Evolutionary conservation across 78 protist genomes (phyloP).

Genomic region (Speleostelium caveatum): DNA sequence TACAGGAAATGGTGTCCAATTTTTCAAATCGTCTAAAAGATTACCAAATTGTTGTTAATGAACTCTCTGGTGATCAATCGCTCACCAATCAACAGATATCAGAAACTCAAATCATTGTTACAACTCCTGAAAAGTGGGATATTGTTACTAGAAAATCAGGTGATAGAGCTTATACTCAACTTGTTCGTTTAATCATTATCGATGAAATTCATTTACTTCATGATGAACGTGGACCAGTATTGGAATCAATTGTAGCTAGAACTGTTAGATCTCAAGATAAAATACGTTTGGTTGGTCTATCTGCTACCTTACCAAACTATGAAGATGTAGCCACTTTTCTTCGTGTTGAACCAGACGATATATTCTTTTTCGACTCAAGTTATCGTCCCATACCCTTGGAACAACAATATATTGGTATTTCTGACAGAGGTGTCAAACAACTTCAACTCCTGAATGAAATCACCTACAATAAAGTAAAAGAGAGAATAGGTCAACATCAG

Average conservation of each 20-base stretch:
- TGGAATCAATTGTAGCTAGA: conserved; percentile 97
- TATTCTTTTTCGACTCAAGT: conserved; percentile 94
- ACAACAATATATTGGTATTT: conserved; percentile 96
- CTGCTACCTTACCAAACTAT: conserved; percentile 99
- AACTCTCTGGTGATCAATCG: conserved; percentile 98
- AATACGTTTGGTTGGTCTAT: conserved; percentile 98
- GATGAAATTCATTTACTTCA: conserved; percentile 99
- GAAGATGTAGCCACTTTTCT: conserved; percentile 98
- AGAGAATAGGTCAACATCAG: conserved; percentile 57
- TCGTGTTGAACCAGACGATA: conserved; percentile 92
- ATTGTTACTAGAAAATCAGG: conserved; percentile 98
- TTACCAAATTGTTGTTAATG: conserved; percentile 90
- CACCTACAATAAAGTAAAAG: conserved; percentile 90
- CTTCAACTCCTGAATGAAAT: conserved; percentile 95
- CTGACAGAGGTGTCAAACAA: conserved; percentile 85
- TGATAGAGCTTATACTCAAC: conserved; percentile 92
- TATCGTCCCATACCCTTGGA: conserved; percentile 98
- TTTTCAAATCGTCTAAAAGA: conserved; percentile 88
- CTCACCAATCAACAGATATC: conserved; percentile 92
- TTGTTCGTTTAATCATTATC: conserved; percentile 93
- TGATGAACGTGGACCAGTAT: conserved; percentile 99
- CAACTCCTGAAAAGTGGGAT: conserved; percentile 99
- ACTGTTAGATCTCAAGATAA: conserved; percentile 88
- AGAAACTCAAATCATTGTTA: conserved; percentile 95
- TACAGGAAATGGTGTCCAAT: conserved; percentile 94